Percentiles rank a stretch among this genome's conserved stretches.
Conservation (phyloP, 2,329 filamentous ascomycete species). For the Moelleriella libera region DNA sequence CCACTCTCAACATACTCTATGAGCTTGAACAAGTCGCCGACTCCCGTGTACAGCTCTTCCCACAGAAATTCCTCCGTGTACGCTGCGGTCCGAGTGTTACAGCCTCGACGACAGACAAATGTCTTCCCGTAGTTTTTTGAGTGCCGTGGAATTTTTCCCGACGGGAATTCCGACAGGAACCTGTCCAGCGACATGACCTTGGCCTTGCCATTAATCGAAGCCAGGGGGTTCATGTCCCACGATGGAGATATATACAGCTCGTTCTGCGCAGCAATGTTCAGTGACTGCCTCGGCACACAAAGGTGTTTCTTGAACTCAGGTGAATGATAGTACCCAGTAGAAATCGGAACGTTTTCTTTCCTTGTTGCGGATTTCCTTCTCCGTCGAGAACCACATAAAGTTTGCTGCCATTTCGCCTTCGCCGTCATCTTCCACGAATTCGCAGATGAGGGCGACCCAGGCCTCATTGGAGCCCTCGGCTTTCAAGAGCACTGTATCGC, state of each 20-base stretch:
- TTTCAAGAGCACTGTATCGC: conserved; percentile 77
- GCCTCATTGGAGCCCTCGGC: conserved; percentile 76
- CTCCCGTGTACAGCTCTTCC: conserved; percentile 69
- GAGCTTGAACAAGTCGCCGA: conserved; percentile 47
- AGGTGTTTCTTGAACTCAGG: too few species aligned
- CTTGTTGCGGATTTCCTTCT: conserved; percentile 76
- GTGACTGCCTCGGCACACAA: not conserved
- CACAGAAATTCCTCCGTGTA: conserved; percentile 89
- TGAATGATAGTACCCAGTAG: conserved; percentile 34
- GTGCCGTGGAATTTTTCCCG: conserved; percentile 57
- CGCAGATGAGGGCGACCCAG: conserved; percentile 82
- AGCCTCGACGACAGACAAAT: conserved; percentile 80
- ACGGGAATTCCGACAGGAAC: conserved; percentile 59
- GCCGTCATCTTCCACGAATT: conserved; percentile 63
- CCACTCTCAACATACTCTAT: conserved; percentile 53
- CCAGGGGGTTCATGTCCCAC: conserved; percentile 75
- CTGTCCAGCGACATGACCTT: conserved; percentile 57
- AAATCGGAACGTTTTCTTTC: conserved; percentile 72
- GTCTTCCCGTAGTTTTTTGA: conserved; percentile 69
- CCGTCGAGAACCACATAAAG: conserved; percentile 93
- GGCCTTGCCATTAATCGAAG: conserved; percentile 83
- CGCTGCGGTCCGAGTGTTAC: conserved; percentile 73
- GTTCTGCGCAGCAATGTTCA: conserved; percentile 35
- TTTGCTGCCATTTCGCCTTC: conserved; percentile 57
- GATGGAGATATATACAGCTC: conserved; percentile 85